Conservation (phyloP, 1,139 yeast genomes). For the Wickerhamomyces sp. region DNA sequence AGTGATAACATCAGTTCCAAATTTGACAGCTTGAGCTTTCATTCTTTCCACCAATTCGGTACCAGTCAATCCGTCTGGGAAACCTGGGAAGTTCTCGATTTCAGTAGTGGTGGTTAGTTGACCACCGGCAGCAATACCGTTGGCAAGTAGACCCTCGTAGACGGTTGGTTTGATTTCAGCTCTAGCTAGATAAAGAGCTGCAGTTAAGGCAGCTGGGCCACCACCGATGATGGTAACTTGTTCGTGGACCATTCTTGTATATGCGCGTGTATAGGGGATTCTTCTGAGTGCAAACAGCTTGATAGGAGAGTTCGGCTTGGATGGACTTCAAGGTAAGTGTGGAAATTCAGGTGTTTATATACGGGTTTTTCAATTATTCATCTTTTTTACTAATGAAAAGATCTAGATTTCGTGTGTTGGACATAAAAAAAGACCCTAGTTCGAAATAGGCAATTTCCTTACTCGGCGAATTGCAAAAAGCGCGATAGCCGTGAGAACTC, state of each 20-base stretch:
- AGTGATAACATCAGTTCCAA: conserved; percentile 91
- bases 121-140: conserved; percentile 98
- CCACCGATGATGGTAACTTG: conserved; percentile 92
- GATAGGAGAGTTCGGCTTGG: no score
- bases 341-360: neutral
- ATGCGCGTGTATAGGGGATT: no score
- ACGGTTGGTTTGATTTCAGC: conserved; percentile 93
- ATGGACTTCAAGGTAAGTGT: neutral
- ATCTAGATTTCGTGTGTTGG: neutral
- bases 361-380: no score
- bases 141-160: conserved; percentile 95
- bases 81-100: conserved; percentile 96
- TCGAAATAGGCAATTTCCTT: no score
- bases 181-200: conserved; percentile 93
- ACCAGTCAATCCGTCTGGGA: conserved; percentile 92
- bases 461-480: no score
- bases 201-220: conserved; percentile 99
- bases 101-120: conserved; percentile 98
- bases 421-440: no score
- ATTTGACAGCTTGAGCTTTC: conserved; percentile 80
- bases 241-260: conserved; percentile 68
- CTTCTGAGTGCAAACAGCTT: neutral
- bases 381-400: neutral
- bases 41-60: conserved; percentile 85
- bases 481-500: no score